Evolutionary conservation across 2,329 filamentous ascomycete genomes (phyloP).

Genomic region (Trichothecium sympodiale): DNA sequence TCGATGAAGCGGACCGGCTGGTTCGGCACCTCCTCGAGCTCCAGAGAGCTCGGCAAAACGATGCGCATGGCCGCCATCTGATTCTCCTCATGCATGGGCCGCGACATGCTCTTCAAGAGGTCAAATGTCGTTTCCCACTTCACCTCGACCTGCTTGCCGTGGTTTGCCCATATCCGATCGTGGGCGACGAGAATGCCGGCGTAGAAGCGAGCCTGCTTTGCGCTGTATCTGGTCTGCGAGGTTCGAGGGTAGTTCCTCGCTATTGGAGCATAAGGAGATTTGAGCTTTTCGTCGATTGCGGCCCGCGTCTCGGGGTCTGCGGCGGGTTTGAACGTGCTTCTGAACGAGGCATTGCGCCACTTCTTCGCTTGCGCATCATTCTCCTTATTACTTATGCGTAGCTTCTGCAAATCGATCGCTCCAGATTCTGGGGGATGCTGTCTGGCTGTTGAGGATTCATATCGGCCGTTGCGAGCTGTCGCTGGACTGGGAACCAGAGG

Average conservation of each 20-base stretch:
- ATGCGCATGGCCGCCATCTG: slow-evolving; percentile 25
- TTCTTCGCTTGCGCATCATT: too few relatives aligned
- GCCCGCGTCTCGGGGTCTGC: slow-evolving; percentile 8
- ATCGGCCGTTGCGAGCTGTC: slow-evolving; percentile 10
- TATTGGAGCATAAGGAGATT: slow-evolving; percentile 16
- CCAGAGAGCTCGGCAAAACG: slow-evolving; percentile 21
- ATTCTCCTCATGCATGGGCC: slow-evolving; percentile 14
- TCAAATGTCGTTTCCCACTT: slow-evolving; percentile 29
- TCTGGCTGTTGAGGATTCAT: too few relatives aligned
- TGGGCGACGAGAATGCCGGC: slow-evolving; percentile 24
- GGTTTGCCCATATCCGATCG: slow-evolving; percentile 20
- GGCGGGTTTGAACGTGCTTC: slow-evolving; percentile 15
- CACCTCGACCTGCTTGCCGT: slow-evolving; percentile 4
- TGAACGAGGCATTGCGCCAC: slow-evolving; percentile 9
- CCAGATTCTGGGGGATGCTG: too few relatives aligned
- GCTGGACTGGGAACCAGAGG: not conserved
- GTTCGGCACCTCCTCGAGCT: slow-evolving; percentile 19
- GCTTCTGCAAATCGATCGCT: too few relatives aligned
- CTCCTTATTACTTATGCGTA: too few relatives aligned
- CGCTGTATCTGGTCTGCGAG: slow-evolving; percentile 10
- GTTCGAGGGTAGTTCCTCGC: slow-evolving; percentile 13
- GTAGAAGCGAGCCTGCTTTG: slow-evolving; percentile 10
- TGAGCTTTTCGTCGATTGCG: slow-evolving; percentile 9
- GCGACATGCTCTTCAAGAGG: slow-evolving; percentile 25
- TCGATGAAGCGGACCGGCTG: slow-evolving; percentile 22